Evolutionary conservation across 345 rosid species (phyloP).

Genomic region (Salix udensis): DNA sequence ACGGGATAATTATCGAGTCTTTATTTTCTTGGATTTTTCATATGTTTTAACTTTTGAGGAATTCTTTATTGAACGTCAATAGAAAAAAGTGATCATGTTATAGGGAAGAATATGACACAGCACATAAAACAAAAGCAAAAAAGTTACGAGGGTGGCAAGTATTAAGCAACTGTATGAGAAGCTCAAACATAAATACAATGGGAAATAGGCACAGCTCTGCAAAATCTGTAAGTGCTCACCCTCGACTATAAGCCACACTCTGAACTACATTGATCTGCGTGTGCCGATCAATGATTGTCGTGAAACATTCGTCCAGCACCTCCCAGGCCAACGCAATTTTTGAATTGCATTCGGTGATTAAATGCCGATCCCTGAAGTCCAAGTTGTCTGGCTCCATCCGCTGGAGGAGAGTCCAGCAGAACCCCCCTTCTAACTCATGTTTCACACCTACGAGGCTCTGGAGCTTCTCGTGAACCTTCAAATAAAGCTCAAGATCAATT

Average conservation of each 20-base stretch:
- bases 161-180: not conserved
- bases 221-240: not conserved
- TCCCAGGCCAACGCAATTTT: slow-evolving; percentile 10
- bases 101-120: too few relatives aligned
- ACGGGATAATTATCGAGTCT: not conserved
- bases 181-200: not conserved
- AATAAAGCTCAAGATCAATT: not conserved
- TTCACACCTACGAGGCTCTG: slow-evolving; percentile 4
- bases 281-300: not conserved
- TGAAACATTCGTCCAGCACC: slow-evolving; percentile 20
- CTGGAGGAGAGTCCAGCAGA: slow-evolving; percentile 14
- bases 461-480: slow-evolving; percentile 11
- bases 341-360: slow-evolving; percentile 3
- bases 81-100: too few relatives aligned
- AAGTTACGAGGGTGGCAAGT: too few relatives aligned
- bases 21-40: not conserved
- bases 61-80: too few relatives aligned
- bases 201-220: not conserved
- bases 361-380: not conserved
- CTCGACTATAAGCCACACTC: not conserved
- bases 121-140: too few relatives aligned
- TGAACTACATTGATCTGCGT: not conserved
- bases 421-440: slow-evolving; percentile 3
- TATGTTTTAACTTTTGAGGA: not conserved
- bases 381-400: not conserved